Evolutionary conservation across 2,329 filamentous ascomycete genomes (phyloP).

Genomic region (Capronia americana): DNA sequence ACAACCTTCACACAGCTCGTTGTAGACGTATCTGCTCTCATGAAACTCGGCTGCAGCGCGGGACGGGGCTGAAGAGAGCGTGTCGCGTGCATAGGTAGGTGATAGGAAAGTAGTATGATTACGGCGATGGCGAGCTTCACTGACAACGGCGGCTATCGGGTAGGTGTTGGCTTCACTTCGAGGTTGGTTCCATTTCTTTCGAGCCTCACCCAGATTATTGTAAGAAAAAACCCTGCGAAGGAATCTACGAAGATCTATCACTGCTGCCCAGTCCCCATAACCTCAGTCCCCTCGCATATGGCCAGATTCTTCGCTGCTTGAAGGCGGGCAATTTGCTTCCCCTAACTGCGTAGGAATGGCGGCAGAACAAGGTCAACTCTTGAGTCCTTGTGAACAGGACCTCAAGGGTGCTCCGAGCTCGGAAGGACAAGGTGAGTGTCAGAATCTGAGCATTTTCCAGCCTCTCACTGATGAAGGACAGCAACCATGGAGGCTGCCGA

Average conservation of each 20-base stretch:
- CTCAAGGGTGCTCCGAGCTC: not conserved
- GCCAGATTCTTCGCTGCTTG: not conserved
- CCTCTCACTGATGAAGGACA: not conserved
- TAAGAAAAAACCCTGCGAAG: not conserved
- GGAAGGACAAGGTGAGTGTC: not conserved
- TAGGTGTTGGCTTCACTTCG: not conserved
- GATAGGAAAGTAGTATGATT: not conserved
- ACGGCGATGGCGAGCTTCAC: not conserved
- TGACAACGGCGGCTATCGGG: not conserved
- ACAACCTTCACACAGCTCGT: not conserved
- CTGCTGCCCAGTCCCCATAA: not conserved
- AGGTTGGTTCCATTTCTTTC: not conserved
- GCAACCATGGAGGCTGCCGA: conserved; percentile 1
- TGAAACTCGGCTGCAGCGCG: not conserved
- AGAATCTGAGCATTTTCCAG: not conserved
- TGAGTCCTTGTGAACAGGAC: not conserved
- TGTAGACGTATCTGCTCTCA: not conserved
- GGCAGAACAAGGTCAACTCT: not conserved
- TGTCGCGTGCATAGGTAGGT: not conserved
- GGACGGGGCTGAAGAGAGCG: not conserved
- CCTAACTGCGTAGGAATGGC: no score
- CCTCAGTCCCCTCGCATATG: not conserved
- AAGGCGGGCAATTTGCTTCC: no score
- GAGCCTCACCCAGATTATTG: not conserved
- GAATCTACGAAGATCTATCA: not conserved